A percentile compares a stretch with the other conserved stretches of the same genome.
phyloP scores from a whole-genome alignment of 1,284 basidiomycete genomes.

The Rhizoctonia solani region DNA sequence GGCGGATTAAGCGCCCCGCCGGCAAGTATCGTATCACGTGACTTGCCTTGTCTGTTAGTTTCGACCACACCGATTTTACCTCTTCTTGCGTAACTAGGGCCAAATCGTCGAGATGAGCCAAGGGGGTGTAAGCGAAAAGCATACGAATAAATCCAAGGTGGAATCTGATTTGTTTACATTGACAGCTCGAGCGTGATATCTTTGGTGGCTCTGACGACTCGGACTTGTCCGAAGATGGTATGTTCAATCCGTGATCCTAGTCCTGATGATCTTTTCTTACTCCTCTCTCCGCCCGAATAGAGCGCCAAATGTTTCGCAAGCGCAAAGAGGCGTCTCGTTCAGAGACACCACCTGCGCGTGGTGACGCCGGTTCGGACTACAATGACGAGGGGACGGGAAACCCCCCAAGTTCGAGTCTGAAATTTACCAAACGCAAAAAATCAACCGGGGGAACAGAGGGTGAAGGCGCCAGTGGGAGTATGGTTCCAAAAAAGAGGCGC shows the following conservation, averaged over 20 bases:
- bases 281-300: slow-evolving; percentile 37
- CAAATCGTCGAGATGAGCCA: slow-evolving; percentile 1
- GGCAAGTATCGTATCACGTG: slow-evolving; percentile 20
- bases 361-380: slow-evolving; percentile 58
- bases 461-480: slow-evolving; percentile 50
- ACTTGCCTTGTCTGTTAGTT: background rate
- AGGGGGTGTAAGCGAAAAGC: slow-evolving; percentile 1
- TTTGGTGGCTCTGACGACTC: slow-evolving; percentile 74
- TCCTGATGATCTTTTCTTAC: background rate
- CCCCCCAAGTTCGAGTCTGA: slow-evolving; percentile 44
- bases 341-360: slow-evolving; percentile 5
- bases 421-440: slow-evolving; percentile 55
- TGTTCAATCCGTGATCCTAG: slow-evolving; percentile 38
- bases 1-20: slow-evolving; percentile 29
- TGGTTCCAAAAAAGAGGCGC: slow-evolving; percentile 52
- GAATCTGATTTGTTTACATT: background rate
- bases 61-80: background rate
- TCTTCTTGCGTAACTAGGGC: background rate
- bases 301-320: slow-evolving; percentile 32
- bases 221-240: slow-evolving; percentile 72
- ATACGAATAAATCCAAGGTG: background rate
- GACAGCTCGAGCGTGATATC: slow-evolving; percentile 55
- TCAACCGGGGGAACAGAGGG: slow-evolving; percentile 48
- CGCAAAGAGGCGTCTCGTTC: slow-evolving; percentile 53
- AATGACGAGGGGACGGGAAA: slow-evolving; percentile 55